These are phyloP conservation scores for Astrocystis sublimbata DNA, from an alignment of 495 filamentous ascomycete genomes.

Conservation along the genomic window DNA sequence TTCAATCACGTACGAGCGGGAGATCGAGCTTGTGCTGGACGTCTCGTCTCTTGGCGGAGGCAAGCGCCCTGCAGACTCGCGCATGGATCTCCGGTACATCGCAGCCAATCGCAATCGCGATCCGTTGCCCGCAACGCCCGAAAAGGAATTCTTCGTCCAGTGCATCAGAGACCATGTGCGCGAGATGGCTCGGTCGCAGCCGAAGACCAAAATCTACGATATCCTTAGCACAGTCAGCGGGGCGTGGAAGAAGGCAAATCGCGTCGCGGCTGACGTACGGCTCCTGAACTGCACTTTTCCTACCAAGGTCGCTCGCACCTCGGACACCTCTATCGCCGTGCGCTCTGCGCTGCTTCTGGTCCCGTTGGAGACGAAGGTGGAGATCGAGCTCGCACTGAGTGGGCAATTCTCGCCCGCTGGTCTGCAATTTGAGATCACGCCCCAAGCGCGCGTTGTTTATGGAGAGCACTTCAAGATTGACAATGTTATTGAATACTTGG, in stretches of 20 bases:
- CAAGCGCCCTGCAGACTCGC: slow-evolving; percentile 24
- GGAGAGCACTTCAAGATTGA: slow-evolving; percentile 65
- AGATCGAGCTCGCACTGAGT: slow-evolving; percentile 48
- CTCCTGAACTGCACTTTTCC: slow-evolving; percentile 55
- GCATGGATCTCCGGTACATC: slow-evolving; percentile 57
- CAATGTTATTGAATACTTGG: slow-evolving; percentile 64
- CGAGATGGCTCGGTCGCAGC: slow-evolving; percentile 46
- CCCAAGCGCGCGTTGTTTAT: slow-evolving; percentile 60
- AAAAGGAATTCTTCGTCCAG: slow-evolving; percentile 72
- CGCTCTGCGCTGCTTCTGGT: slow-evolving; percentile 56
- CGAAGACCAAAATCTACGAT: slow-evolving; percentile 51
- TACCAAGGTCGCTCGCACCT: slow-evolving; percentile 54
- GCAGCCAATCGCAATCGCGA: slow-evolving; percentile 50
- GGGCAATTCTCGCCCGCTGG: slow-evolving; percentile 25
- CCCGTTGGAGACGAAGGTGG: slow-evolving; percentile 61
- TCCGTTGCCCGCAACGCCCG: slow-evolving; percentile 47
- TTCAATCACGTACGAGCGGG: slow-evolving; percentile 74
- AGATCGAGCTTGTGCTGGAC: slow-evolving; percentile 78
- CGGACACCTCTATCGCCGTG: slow-evolving; percentile 58
- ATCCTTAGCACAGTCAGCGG: slow-evolving; percentile 56
- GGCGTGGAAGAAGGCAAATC: slow-evolving; percentile 61
- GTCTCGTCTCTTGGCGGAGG: slow-evolving; percentile 56
- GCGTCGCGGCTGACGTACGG: slow-evolving; percentile 55
- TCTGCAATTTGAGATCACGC: slow-evolving; percentile 48
- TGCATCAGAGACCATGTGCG: slow-evolving; percentile 61